Base-by-base conservation (phyloP, 1,284 basidiomycete species). In the Schizophyllum commune region DNA sequence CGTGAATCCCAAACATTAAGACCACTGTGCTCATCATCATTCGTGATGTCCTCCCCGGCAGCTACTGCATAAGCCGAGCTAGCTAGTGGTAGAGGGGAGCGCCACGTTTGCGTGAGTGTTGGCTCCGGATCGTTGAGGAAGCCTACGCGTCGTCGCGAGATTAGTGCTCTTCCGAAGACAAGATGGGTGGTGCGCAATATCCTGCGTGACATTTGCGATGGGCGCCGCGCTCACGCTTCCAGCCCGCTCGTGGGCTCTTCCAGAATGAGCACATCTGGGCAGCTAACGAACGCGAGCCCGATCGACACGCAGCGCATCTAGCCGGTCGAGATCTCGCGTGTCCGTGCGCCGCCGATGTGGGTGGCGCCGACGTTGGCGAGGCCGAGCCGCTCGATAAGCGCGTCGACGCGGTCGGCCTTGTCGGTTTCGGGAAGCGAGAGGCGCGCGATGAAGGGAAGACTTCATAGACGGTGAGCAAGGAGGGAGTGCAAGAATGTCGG, bases 91-190 rank as follows among this genome's bases (percentile, higher is more conserved):
- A n/a, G n/a, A n/a, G n/a, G n/a, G n/a, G 88, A 97, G 97, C 72
- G 92, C 87, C 68, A 83, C 82, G 85, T 96, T 96, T 89, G 98
- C 96, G 78, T 92, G 78, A 83, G 82, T 58, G 94, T 96, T 84
- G 98, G 96, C 93, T 94, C 96, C 56, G 90, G 86, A 69, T 93
- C 94, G 73, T 96, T 94, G 87, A 93, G 71, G 58, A 74, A 65
- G 58, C 60, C 57, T 60, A 61, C 54, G 54, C 55, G 58, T 67
- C 58, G 67, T 61, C 58, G 61, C 32, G n/a, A 15, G 27, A 2
- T n/a, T n/a, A n/a, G n/a, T n/a, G n/a, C n/a, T n/a, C n/a, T n/a
- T n/a, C n/a, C n/a, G 94, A 95, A 96, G 56, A 89, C 86, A 69
- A 93, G 93, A 73, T 96, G 80, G 72, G 65, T 91, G 89, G 62